Conservation (phyloP, 192 early-diverging fungal genomes). For the Radiomyces spectabilis region DNA sequence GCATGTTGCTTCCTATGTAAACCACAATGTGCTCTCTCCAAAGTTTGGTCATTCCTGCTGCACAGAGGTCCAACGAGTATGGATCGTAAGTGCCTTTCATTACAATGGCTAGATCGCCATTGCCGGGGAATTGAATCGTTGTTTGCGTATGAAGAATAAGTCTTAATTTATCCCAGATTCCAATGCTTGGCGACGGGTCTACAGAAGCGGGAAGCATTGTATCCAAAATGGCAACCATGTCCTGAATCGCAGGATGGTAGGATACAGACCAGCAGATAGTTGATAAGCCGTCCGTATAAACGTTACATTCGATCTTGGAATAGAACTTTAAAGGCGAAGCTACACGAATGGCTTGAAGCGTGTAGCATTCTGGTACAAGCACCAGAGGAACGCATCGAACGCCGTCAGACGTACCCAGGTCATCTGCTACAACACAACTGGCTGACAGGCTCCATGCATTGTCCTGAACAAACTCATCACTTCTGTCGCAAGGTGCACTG, state of each 20-base stretch:
- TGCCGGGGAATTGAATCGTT: conserved; percentile 8
- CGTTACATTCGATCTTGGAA: conserved; percentile 19
- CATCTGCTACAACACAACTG: conserved; percentile 27
- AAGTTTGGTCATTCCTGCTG: conserved; percentile 24
- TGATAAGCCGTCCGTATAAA: conserved; percentile 4
- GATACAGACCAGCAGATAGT: conserved; percentile 23
- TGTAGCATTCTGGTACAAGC: conserved; percentile 10
- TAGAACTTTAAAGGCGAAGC: conserved; percentile 30
- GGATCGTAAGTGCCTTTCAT: conserved; percentile 26
- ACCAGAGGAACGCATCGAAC: not conserved
- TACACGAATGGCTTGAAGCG: conserved; percentile 4
- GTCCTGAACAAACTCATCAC: not conserved
- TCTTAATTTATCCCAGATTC: conserved; percentile 30
- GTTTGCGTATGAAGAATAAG: conserved; percentile 20
- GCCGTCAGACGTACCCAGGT: conserved; percentile 16
- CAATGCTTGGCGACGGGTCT: conserved; percentile 22
- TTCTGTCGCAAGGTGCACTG: not conserved
- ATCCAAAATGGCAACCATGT: conserved; percentile 21
- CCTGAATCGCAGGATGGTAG: conserved; percentile 21
- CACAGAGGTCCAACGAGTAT: conserved; percentile 14
- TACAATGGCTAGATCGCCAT: conserved; percentile 18
- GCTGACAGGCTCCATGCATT: conserved; percentile 21
- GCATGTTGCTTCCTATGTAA: too few relatives aligned
- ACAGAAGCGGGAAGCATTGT: conserved; percentile 11
- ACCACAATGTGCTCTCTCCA: conserved; percentile 14